Evolutionary conservation across 2,329 filamentous ascomycete species (phyloP).

Genomic region (Diaporthe velutina): DNA sequence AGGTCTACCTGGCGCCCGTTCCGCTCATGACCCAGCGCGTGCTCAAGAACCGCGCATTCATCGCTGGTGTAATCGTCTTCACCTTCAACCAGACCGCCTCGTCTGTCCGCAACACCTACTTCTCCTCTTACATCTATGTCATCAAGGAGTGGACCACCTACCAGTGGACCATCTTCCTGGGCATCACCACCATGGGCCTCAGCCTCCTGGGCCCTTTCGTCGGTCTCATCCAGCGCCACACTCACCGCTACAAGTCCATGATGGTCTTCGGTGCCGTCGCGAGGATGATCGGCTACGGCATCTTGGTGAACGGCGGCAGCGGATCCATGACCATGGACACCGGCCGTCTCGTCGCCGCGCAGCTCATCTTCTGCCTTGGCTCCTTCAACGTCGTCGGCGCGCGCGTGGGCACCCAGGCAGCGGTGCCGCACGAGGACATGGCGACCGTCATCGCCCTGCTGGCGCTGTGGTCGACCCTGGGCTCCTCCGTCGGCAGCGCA

Average conservation of each 20-base stretch:
- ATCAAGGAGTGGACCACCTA: slow-evolving; percentile 58
- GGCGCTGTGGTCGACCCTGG: slow-evolving; percentile 55
- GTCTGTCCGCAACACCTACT: slow-evolving; percentile 52
- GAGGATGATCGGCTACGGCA: slow-evolving; percentile 53
- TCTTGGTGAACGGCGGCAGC: slow-evolving; percentile 46
- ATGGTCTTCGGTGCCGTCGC: slow-evolving; percentile 53
- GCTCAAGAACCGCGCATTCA: slow-evolving; percentile 49
- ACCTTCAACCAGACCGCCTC: slow-evolving; percentile 53
- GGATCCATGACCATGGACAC: slow-evolving; percentile 51
- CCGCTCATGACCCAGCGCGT: slow-evolving; percentile 50
- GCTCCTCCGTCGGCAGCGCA: slow-evolving; percentile 54
- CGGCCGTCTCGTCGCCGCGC: slow-evolving; percentile 46
- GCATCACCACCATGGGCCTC: slow-evolving; percentile 55
- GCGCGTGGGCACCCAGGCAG: slow-evolving; percentile 55
- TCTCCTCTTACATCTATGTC: slow-evolving; percentile 54
- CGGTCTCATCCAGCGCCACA: slow-evolving; percentile 50
- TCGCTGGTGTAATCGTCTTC: slow-evolving; percentile 47
- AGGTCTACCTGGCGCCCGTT: slow-evolving; percentile 49
- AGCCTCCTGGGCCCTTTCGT: slow-evolving; percentile 51
- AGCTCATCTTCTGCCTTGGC: slow-evolving; percentile 52
- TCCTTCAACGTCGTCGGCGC: slow-evolving; percentile 55
- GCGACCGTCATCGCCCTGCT: slow-evolving; percentile 54
- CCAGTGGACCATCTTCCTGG: slow-evolving; percentile 56
- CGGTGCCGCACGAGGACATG: slow-evolving; percentile 57
- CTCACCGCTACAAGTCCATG: slow-evolving; percentile 57